Base-by-base conservation (phyloP, 2,329 filamentous ascomycete species). In the Hortaea sp. region DNA sequence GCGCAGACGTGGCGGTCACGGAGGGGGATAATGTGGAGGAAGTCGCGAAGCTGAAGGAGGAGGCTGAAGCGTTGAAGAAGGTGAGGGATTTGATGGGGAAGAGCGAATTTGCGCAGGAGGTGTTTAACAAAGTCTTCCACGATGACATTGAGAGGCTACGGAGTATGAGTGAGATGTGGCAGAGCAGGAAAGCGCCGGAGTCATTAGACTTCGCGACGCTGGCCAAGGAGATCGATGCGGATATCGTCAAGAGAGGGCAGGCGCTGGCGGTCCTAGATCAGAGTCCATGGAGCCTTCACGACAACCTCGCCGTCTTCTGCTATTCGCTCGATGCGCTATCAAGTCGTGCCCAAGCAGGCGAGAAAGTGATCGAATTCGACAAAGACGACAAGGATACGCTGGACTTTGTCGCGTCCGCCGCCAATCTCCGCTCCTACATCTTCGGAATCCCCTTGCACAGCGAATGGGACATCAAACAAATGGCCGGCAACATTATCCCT, bases 401-500 rank as follows among this genome's bases (percentile, higher is more conserved):
- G 6, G 89, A 98, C 61, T 97, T 98, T 63, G 92, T 98, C 5
- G 79, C 88, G 1, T 81, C 92, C 0, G 87, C 84, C 55, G 88
- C 90, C 29, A 98, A 98, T 59, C 78, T 98, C 27, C 80, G 92
- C 39, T 92, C 90, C 1, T 74, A 79, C 27, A 76, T 94, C n/a
- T 98, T 98, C 61, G 84, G 82, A 46, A 95, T 98, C 48, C 85
- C 90, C 45, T 70, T 74, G 4, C 90, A 88, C 64, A 94, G 88
- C 20, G 88, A 94, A 49, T 98, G 97, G 61, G 89, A 97, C 62
- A 89, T 92, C 59, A 98, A 98, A 70, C 78, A 98, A 68, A 98
- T 97, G 90, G 92, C 92, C 4, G 92, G 92, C 45, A 98, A 98
- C 63, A 98, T 98, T 58, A 98, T 98, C 50, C 92, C 92, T 1